These are phyloP conservation scores for Calonectria henricotiae DNA, from an alignment of 2,329 filamentous ascomycete species.

Conservation along the genomic window DNA sequence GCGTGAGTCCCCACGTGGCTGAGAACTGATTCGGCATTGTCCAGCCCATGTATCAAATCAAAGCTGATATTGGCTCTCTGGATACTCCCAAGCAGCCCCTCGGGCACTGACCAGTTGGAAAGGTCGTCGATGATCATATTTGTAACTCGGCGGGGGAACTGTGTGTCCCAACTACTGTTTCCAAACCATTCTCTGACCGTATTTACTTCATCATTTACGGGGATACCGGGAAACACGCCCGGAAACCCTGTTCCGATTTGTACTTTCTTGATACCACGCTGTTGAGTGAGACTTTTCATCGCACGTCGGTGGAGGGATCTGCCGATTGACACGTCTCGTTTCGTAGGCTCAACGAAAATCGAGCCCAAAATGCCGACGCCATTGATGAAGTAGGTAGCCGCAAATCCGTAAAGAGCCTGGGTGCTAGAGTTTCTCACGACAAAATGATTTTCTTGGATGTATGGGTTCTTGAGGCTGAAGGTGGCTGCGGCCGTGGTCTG, in stretches of 20 bases:
- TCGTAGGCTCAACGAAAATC: constrained; percentile 89
- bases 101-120: constrained; percentile 81
- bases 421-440: constrained; percentile 96
- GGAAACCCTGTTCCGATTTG: constrained; percentile 88
- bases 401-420: constrained; percentile 91
- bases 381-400: constrained; percentile 87
- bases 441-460: constrained; percentile 87
- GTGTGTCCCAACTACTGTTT: constrained; percentile 89
- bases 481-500: constrained; percentile 79
- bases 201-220: constrained; percentile 67
- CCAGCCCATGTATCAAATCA: constrained; percentile 86
- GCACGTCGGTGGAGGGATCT: constrained; percentile 91
- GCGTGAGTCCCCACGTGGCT: constrained; percentile 82
- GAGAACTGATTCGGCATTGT: constrained; percentile 82
- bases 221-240: constrained; percentile 89
- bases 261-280: constrained; percentile 81
- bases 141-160: constrained; percentile 70
- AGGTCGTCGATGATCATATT: constrained; percentile 84
- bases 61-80: constrained; percentile 83
- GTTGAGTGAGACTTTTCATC: constrained; percentile 80
- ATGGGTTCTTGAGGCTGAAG: constrained; percentile 81
- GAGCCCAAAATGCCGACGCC: constrained; percentile 84
- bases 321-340: constrained; percentile 91
- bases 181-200: constrained; percentile 84
- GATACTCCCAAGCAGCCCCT: constrained; percentile 82